phyloP scores from a whole-genome alignment of 305 asterid species.

The Salvia sclarea region DNA sequence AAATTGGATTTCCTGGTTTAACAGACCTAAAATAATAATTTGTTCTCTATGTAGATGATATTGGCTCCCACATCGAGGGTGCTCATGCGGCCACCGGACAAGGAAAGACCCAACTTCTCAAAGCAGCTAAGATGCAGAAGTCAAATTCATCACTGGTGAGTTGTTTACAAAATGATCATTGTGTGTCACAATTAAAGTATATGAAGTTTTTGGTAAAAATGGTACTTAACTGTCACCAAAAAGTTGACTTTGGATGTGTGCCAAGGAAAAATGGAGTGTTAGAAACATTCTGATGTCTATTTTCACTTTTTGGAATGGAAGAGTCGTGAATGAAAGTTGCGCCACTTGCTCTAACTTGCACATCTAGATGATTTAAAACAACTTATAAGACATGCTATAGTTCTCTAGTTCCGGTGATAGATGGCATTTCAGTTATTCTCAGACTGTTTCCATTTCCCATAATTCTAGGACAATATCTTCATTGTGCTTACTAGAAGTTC shows the following conservation, averaged over 20 bases:
- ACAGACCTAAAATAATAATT: slow-evolving; percentile 15
- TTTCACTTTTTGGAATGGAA: not conserved
- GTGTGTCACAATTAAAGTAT: not conserved
- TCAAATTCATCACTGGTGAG: slow-evolving; percentile 89
- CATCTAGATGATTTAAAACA: not conserved
- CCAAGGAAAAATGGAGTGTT: not conserved
- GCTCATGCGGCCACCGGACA: slow-evolving; percentile 89
- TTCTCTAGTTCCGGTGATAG: not conserved
- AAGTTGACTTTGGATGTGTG: not conserved
- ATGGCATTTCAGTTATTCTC: not conserved
- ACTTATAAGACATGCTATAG: not conserved
- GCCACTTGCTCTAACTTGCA: not conserved
- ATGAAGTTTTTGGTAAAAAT: not conserved
- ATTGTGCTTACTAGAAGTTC: not conserved
- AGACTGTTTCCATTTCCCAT: not conserved
- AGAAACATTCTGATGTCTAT: not conserved
- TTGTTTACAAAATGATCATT: slow-evolving; percentile 9
- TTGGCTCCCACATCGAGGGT: slow-evolving; percentile 77
- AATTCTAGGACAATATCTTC: not conserved
- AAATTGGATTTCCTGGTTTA: slow-evolving; percentile 12
- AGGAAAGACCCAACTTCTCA: slow-evolving; percentile 77
- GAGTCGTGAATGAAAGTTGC: not conserved
- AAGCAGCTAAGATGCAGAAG: slow-evolving; percentile 89
- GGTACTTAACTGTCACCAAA: not conserved
- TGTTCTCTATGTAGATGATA: slow-evolving; percentile 55